Evolutionary conservation across 192 early-diverging fungal species (phyloP), one percentile per base, ranked within the genome.

Genomic region (Coemansia sp.): DNA sequence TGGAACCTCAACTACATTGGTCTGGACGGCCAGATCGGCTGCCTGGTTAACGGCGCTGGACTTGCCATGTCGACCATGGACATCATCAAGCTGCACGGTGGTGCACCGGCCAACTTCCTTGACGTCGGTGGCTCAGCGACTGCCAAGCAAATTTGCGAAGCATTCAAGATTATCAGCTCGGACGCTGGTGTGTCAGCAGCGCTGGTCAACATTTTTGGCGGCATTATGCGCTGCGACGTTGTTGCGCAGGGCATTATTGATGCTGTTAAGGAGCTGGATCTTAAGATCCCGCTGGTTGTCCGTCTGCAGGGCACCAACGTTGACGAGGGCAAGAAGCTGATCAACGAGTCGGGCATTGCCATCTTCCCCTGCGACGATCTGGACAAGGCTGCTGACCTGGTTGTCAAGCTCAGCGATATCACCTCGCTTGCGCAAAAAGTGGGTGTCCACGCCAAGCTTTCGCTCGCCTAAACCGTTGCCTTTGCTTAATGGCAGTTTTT

Each of bases 21-120:
- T 61, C 84, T 99, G 38, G 95, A 99, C 66, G 97, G 97, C 66
- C 92, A 83, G 73, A 97, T 99, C 73, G 97, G 95, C 63, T 99
- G 97, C 78, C 85, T 99, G 21, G 90, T 97, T 60, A 99, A 99
- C 84, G 97, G 97, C 65, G 95, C 97, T 47, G 97, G 97, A 68
- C 86, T 99, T 40, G 97, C 95, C 75, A 99, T 97, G 97, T 90
- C 97, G 54, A 99, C 97, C 57, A 99, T 97, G 95, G 97, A 99
- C 80, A 99, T 99, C 70, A 97, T 99, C 82, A 97, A 99, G 85
- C 86, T 99, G 55, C 88, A 99, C 84, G 97, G 95, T 59, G 97
- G 97, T 38, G 91, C 93, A 64, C 97, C 97, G 8, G 97, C 95
- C 72, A 99, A 99, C 87, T 99, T 99, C 84, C 87, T 99, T 60